phyloP scores from a whole-genome alignment of 1,284 basidiomycete genomes.

The Sporisorium iseilematis-ciliati region DNA sequence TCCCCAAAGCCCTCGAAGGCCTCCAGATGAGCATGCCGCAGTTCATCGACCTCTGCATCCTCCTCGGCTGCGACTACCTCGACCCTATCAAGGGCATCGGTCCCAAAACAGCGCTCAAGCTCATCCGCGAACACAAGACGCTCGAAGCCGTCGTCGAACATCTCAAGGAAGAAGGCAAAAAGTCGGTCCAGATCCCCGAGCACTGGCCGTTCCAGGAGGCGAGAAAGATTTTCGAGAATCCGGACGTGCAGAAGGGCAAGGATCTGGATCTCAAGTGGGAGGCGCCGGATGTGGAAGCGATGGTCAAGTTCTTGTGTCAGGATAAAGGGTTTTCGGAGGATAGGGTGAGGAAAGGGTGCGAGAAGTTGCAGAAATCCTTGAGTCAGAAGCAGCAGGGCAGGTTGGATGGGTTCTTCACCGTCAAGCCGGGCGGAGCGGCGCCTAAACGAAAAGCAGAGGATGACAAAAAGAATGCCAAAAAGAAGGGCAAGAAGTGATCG shows the following conservation, averaged over 20 bases:
- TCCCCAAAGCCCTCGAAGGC: constrained; percentile 85
- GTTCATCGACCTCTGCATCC: constrained; percentile 97
- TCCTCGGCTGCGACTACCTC: constrained; percentile 97
- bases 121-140: constrained; percentile 86
- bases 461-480: constrained; percentile 37
- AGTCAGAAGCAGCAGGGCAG: constrained; percentile 95
- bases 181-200: constrained; percentile 79
- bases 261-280: constrained; percentile 97
- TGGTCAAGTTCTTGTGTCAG: constrained; percentile 91
- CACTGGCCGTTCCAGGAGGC: constrained; percentile 97
- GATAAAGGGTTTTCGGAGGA: constrained; percentile 99
- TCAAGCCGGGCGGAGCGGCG: constrained; percentile 23
- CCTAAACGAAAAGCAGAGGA: constrained; percentile 48
- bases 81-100: constrained; percentile 96
- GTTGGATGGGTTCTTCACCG: constrained; percentile 88
- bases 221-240: constrained; percentile 87
- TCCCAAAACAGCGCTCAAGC: constrained; percentile 93
- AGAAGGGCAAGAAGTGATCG: constrained; percentile 52
- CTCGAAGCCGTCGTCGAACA: constrained; percentile 85
- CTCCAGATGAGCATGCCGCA: constrained; percentile 90
- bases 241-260: constrained; percentile 87
- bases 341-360: constrained; percentile 92
- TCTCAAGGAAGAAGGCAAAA: constrained; percentile 72
- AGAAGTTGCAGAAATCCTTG: constrained; percentile 88
- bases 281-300: constrained; percentile 89